Evolutionary conservation across 1,284 basidiomycete genomes (phyloP).

Genomic region (Ustilago lituana): DNA sequence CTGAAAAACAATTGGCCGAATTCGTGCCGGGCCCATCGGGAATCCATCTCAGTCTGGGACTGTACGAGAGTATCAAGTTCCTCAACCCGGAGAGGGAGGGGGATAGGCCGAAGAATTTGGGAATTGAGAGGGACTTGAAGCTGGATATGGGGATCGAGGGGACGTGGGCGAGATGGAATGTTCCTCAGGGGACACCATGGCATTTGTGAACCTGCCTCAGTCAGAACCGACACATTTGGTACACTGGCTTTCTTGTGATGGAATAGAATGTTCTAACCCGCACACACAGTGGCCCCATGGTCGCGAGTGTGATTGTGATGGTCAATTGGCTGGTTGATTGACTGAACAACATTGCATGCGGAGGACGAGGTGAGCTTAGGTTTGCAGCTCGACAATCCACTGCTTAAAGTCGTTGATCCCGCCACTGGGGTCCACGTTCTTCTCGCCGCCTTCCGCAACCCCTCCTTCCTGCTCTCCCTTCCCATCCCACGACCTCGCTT

Average conservation of each 20-base stretch:
- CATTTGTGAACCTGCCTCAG: slow-evolving; percentile 12
- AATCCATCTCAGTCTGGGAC: slow-evolving; percentile 34
- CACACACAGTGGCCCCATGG: too few relatives aligned
- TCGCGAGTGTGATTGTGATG: too few relatives aligned
- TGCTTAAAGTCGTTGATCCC: slow-evolving; percentile 22
- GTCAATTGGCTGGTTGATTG: too few relatives aligned
- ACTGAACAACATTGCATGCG: not conserved
- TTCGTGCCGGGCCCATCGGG: slow-evolving; percentile 27
- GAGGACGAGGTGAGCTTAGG: not conserved
- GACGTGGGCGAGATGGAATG: slow-evolving; percentile 22
- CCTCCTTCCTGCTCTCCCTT: slow-evolving; percentile 1
- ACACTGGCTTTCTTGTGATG: too few relatives aligned
- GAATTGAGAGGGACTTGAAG: slow-evolving; percentile 26
- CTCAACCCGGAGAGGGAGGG: slow-evolving; percentile 18
- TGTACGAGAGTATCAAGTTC: slow-evolving; percentile 47
- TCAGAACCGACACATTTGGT: too few relatives aligned
- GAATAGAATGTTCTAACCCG: too few relatives aligned
- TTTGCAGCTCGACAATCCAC: slow-evolving; percentile 43
- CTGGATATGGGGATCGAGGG: slow-evolving; percentile 34
- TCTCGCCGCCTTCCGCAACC: too few relatives aligned
- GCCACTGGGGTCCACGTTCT: slow-evolving; percentile 7
- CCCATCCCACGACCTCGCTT: slow-evolving; percentile 24
- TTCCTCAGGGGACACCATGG: slow-evolving; percentile 41
- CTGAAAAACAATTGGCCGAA: not conserved
- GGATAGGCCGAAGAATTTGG: slow-evolving; percentile 10